A percentile compares a stretch with the other conserved stretches of the same genome.
Conservation (phyloP, 768 basidiomycete genomes). For the Candolleomyces aberdarensis region DNA sequence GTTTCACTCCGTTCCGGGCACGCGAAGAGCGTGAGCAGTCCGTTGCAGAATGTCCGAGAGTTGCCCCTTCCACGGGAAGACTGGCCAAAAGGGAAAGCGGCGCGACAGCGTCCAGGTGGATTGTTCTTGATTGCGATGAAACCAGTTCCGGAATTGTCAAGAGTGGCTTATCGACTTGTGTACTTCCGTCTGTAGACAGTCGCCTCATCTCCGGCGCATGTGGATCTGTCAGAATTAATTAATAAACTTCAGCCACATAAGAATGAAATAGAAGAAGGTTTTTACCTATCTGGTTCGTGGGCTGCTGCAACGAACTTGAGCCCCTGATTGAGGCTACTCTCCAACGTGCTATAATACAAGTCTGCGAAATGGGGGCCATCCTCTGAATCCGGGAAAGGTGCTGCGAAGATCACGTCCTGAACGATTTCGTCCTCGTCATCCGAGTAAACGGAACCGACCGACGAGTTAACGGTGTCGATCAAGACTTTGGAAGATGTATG, state of each 20-base stretch:
- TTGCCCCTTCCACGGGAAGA: background rate
- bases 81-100: background rate
- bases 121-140: background rate
- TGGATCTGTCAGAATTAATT: no score
- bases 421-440: background rate
- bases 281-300: background rate
- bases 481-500: background rate
- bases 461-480: no score
- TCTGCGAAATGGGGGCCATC: constrained; percentile 35
- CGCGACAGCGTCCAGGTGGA: background rate
- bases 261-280: background rate
- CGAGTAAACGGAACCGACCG: no score
- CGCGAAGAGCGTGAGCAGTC: background rate
- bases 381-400: background rate
- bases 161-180: no score
- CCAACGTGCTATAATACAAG: constrained; percentile 32
- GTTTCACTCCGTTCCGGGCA: background rate
- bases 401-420: background rate
- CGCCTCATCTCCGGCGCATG: background rate
- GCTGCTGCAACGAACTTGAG: constrained; percentile 8
- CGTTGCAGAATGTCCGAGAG: background rate
- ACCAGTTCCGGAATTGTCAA: no score
- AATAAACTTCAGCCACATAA: no score
- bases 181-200: background rate
- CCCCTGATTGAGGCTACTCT: constrained; percentile 12